These are phyloP conservation scores for Corymbia citriodora DNA, from an alignment of 441 rosid species.

Conservation along the genomic window DNA sequence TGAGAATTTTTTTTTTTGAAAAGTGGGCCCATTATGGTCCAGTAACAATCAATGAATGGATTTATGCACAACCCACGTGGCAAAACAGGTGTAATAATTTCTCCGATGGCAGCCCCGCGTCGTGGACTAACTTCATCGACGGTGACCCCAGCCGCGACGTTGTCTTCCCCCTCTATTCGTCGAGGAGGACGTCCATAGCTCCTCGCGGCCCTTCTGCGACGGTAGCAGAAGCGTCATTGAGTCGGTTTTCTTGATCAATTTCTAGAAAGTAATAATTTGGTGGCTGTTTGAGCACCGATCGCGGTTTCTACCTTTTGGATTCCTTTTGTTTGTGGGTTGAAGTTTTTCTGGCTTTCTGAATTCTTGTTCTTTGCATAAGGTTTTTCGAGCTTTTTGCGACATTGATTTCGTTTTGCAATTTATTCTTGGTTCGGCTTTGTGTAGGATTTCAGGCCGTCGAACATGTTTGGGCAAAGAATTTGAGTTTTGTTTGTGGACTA, in stretches of 20 bases:
- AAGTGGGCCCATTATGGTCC: neutral
- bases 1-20: neutral
- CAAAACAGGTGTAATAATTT: neutral
- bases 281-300: neutral
- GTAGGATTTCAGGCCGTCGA: neutral
- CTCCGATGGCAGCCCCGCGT: neutral
- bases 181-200: constrained; percentile 23
- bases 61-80: neutral
- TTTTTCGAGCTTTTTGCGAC: neutral
- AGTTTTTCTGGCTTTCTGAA: neutral
- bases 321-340: neutral
- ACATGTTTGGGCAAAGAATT: neutral
- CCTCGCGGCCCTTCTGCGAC: constrained; percentile 29
- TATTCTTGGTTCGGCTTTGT: neutral
- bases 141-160: constrained; percentile 30
- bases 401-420: neutral
- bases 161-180: constrained; percentile 33
- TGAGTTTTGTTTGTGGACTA: neutral
- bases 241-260: neutral
- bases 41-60: neutral
- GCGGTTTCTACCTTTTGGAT: neutral
- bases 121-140: neutral
- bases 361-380: neutral
- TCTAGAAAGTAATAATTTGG: neutral
- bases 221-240: constrained; percentile 45